Conservation (phyloP, 2,329 filamentous ascomycete genomes). For the Alternaria angustiovoidea region DNA sequence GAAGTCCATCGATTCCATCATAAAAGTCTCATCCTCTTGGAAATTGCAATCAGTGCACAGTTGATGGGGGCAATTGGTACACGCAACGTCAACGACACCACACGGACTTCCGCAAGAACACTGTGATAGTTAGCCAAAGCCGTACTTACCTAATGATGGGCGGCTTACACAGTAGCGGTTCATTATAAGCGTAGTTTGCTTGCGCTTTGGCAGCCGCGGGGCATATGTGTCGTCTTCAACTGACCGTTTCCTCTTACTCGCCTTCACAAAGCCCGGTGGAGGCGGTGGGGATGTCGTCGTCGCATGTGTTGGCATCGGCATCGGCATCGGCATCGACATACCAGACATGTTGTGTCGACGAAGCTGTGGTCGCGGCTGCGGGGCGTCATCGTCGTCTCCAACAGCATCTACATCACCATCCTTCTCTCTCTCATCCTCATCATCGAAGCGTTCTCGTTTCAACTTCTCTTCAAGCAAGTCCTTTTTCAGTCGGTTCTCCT, state of each 20-base stretch:
- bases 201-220: not conserved
- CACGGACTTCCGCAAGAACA: conserved; percentile 9
- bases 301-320: not conserved
- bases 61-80: conserved; percentile 16
- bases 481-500: conserved; percentile 48
- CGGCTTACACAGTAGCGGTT: conserved; percentile 21
- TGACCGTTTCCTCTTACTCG: conserved; percentile 1
- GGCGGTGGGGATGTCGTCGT: not conserved
- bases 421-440: conserved; percentile 18
- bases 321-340: not conserved
- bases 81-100: conserved; percentile 5
- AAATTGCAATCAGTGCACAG: conserved; percentile 7
- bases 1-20: conserved; percentile 7
- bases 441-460: conserved; percentile 31
- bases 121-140: conserved; percentile 9
- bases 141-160: not conserved
- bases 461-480: conserved; percentile 30
- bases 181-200: not conserved
- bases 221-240: not conserved
- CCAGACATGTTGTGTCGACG: not conserved
- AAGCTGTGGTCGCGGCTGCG: not conserved
- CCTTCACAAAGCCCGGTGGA: not conserved
- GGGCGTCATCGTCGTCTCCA: conserved; percentile 9
- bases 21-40: not conserved
- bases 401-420: conserved; percentile 12